Conservation (phyloP, 371 early-diverging fungal genomes). For the Dinochytrium kinnereticum region DNA sequence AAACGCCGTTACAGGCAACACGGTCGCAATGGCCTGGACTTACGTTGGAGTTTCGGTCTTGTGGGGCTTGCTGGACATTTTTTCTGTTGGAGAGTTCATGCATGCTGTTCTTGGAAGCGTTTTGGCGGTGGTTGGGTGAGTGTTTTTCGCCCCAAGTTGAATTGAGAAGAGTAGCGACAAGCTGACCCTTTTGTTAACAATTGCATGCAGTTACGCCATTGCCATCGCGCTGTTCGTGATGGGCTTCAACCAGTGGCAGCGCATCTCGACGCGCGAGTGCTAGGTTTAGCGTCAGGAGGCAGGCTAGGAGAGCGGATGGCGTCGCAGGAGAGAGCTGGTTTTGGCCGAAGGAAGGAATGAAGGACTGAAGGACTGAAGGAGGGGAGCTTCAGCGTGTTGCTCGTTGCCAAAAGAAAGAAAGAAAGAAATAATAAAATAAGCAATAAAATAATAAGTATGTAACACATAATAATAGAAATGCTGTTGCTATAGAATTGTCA, state of each 20-base stretch:
- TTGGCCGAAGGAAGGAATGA: too few species aligned
- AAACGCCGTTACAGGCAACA: not conserved
- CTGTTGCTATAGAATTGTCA: too few species aligned
- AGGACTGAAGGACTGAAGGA: too few species aligned
- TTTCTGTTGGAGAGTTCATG: not conserved
- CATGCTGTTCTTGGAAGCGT: not conserved
- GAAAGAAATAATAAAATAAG: too few species aligned
- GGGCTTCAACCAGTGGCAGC: not conserved
- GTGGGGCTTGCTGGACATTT: constrained; percentile 5
- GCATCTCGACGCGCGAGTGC: not conserved
- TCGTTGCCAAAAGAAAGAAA: too few species aligned
- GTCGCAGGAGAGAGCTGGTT: too few species aligned
- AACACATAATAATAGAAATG: too few species aligned
- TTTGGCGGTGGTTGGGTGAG: not conserved
- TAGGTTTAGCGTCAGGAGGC: too few species aligned
- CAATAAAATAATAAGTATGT: too few species aligned
- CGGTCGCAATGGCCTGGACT: not conserved
- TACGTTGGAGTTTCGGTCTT: not conserved
- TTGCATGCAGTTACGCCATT: not conserved
- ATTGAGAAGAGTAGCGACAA: too few species aligned
- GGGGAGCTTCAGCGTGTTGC: too few species aligned
- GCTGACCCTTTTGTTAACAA: not conserved
- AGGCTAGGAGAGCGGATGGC: too few species aligned
- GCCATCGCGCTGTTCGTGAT: not conserved
- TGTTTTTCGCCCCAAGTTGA: not conserved